A percentile compares a stretch with the other conserved stretches of the same genome.
Evolutionary conservation across 768 basidiomycete species (phyloP).

Genomic region (Lentinula lateritia): DNA sequence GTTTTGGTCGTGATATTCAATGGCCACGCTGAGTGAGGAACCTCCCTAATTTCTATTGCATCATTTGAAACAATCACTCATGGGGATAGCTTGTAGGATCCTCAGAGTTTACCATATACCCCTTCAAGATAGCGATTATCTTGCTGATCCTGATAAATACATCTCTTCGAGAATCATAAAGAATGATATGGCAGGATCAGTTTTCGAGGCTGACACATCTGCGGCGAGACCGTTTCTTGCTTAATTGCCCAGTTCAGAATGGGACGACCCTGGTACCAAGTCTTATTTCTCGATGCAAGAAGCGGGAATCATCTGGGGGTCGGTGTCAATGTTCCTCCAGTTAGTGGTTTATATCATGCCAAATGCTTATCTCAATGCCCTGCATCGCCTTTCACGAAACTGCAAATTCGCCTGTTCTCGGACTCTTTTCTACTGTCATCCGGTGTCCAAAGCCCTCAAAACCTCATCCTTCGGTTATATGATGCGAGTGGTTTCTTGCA

Average conservation of each 20-base stretch:
- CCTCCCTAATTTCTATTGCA: neutral
- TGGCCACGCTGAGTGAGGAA: slow-evolving; percentile 14
- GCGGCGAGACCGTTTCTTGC: slow-evolving; percentile 15
- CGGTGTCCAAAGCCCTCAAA: slow-evolving; percentile 21
- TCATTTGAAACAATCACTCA: neutral
- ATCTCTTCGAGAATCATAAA: neutral
- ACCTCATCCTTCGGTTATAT: slow-evolving; percentile 24
- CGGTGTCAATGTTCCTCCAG: slow-evolving; percentile 17
- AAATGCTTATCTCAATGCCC: neutral
- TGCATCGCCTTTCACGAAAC: slow-evolving; percentile 21
- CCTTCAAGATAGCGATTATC: slow-evolving; percentile 1
- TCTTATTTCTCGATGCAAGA: slow-evolving; percentile 26
- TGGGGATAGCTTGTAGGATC: slow-evolving; percentile 9
- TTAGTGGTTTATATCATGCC: neutral
- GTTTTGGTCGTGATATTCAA: slow-evolving; percentile 17
- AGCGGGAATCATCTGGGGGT: slow-evolving; percentile 18
- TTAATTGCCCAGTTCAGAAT: slow-evolving; percentile 9
- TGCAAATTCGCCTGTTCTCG: slow-evolving; percentile 26
- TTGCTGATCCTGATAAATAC: neutral
- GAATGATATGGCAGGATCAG: slow-evolving; percentile 3
- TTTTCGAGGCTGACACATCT: slow-evolving; percentile 15
- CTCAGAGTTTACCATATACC: slow-evolving; percentile 18
- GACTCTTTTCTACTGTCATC: slow-evolving; percentile 23
- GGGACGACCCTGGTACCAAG: slow-evolving; percentile 1
- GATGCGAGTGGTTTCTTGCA: slow-evolving; percentile 11